Evolutionary conservation across 2,329 filamentous ascomycete genomes (phyloP).

Genomic region (Pyrenochaeta sp.): DNA sequence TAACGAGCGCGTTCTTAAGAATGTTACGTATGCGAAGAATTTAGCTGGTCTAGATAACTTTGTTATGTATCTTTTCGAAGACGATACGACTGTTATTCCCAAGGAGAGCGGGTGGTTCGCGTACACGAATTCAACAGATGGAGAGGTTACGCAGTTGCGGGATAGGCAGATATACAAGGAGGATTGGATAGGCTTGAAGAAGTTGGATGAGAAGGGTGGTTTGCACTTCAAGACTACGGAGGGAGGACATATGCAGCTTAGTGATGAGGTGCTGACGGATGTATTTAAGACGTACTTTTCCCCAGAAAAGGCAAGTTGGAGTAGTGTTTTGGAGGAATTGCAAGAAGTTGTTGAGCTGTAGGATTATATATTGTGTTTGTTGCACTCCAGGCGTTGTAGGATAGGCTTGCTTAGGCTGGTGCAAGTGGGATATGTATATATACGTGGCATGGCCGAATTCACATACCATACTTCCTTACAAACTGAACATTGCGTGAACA

Average conservation of each 20-base stretch:
- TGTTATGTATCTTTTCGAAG: conserved; percentile 87
- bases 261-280: conserved; percentile 69
- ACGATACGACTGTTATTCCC: conserved; percentile 86
- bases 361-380: not conserved
- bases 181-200: conserved; percentile 90
- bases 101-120: conserved; percentile 93
- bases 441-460: too few relatives aligned
- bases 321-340: conserved; percentile 7
- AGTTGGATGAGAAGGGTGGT: conserved; percentile 79
- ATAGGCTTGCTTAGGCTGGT: not conserved
- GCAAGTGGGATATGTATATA: not conserved
- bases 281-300: conserved; percentile 75
- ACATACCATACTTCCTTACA: too few relatives aligned
- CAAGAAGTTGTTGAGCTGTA: conserved; percentile 42
- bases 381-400: not conserved
- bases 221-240: conserved; percentile 76
- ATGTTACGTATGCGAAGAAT: conserved; percentile 74
- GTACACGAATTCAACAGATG: conserved; percentile 72
- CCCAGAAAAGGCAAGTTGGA: conserved; percentile 31
- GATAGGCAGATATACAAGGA: conserved; percentile 80
- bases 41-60: conserved; percentile 76
- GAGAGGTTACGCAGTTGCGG: conserved; percentile 70
- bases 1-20: conserved; percentile 84
- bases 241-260: conserved; percentile 85
- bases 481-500: too few relatives aligned